Base-by-base conservation (phyloP, 2,329 filamentous ascomycete genomes). In the Thielaviopsis punctulata region DNA sequence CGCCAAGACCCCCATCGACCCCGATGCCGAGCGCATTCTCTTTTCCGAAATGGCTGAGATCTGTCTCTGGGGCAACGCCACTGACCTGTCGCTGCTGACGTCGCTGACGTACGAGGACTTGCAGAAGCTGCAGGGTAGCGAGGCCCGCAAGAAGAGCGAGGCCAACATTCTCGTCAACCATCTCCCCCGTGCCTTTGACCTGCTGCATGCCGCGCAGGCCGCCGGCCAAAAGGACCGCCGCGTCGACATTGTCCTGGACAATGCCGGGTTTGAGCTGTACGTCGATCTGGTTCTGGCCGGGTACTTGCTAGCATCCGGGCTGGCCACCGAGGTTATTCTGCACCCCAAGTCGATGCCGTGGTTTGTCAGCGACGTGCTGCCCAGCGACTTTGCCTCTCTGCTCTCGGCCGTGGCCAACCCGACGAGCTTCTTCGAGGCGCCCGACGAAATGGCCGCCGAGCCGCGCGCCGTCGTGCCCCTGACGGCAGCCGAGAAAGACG, bases 311-410 rank as follows among this genome's bases (percentile, higher is more conserved):
- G 81, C 86, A 0, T 75, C 87, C 0, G 86, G 84, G 0, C 77
- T 98, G 5, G 92, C 92, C 0, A 95, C 89, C 0, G 79, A 80
- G 22, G 75, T 98, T 13, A 80, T 96, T 19, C 75, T 98, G 9
- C 89, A 95, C 62, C 89, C 92, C 49, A 98, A 98, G 69, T 82
- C 80, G 21, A 89, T 98, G 54, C 92, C 92, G 1, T 98, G 92
- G 92, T 98, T 96, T 63, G 92, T 98, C 47, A 95, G 88, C 1
- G 92, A 98, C 61, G 92, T 96, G 3, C 68, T 95, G 10, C 89
- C 90, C 0, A 74, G 71, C 41, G 92, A 98, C 67, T 95, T 96
- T 60, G 74, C 73, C 1, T 80, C 82, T n/a, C 75, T 96, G 2
- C 77, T 98, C 49, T 80, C 77, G 57, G 86, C 84, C 4, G 75